Evolutionary conservation across 108 stramenopile genomes (phyloP), one percentile per base, ranked within the genome.

Genomic region (Nannochloropsis salina): DNA sequence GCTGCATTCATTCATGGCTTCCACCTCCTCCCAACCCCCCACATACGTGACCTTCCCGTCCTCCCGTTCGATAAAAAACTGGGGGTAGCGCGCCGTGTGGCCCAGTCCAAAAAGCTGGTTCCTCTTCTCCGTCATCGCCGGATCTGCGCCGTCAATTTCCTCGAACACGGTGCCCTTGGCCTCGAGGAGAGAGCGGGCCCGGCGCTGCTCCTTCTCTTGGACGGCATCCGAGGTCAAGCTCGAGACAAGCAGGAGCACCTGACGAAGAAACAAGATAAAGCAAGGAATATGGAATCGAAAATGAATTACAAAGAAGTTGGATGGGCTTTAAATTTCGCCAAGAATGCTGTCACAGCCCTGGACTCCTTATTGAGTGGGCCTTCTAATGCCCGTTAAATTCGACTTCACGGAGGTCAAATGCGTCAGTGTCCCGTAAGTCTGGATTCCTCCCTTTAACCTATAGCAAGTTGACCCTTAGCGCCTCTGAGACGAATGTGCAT

Each of bases 221-320:
- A 74, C 61, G 20, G 61, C 61, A 74, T 74, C 61, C 61, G 61
- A 74, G 15, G 61, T 74, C 61, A 74, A n/a, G n/a, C 61, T 74
- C 61, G 61, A 74, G n/a, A n/a, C 15, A 2, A 74, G 61, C 20
- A 74, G 61, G 61, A 74, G 61, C 61, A 74, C 61, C 61, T 74
- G 61, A 31, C 61, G 8, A 2, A n/a, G 61, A n/a, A n/a, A 74
- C 20, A 74, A 2, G 2, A n/a, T 15, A 3, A 74, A 2, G 61
- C 3, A 74, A 8, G 61, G 6, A n/a, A 74, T 31, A 31, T 31
- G 31, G 31, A 31, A 31, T 31, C 31, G 31, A 31, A 31, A 31
- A 31, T 31, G 31, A 31, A 31, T 31, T 31, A 31, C 31, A 31
- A 31, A 31, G 31, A 31, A 31, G 31, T 31, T 31, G 31, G 0